These are phyloP conservation scores for Micractinium sp. DNA, from an alignment of 139 green algal genomes.

Conservation along the genomic window DNA sequence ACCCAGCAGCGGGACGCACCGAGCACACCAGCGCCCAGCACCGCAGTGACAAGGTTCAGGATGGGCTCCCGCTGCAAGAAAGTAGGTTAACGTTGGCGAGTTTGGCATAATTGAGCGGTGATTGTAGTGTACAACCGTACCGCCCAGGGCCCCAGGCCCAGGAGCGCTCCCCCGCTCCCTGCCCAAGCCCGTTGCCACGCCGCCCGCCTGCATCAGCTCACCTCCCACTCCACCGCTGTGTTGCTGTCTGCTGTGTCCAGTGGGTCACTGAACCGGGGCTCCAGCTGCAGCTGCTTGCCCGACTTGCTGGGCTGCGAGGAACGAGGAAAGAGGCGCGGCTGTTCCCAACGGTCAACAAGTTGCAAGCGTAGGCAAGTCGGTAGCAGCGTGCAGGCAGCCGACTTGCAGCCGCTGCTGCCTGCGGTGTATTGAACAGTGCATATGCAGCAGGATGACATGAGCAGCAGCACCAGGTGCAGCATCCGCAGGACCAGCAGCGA, in stretches of 20 bases:
- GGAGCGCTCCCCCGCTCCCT: no score
- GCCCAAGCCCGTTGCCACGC: no score
- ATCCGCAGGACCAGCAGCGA: background rate
- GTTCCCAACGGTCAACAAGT: background rate
- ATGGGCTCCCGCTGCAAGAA: background rate
- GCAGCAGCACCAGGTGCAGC: background rate
- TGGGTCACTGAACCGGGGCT: constrained; percentile 20
- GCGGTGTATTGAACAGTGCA: no score
- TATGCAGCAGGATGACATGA: no score
- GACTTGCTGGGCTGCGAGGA: constrained; percentile 1
- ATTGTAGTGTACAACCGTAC: no score
- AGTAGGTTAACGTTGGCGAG: background rate
- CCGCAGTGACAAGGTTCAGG: constrained; percentile 56
- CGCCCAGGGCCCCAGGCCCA: no score
- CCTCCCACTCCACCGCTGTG: constrained; percentile 6
- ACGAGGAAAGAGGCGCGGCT: background rate
- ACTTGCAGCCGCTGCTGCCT: no score
- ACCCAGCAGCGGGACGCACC: constrained; percentile 20
- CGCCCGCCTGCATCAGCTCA: background rate
- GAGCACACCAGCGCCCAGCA: constrained; percentile 74
- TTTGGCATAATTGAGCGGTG: no score
- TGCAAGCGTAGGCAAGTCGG: background rate
- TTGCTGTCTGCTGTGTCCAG: background rate
- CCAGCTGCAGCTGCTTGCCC: background rate
- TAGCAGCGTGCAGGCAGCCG: no score